phyloP scores from a whole-genome alignment of 495 filamentous ascomycete genomes.

The Lepidopterella palustris region DNA sequence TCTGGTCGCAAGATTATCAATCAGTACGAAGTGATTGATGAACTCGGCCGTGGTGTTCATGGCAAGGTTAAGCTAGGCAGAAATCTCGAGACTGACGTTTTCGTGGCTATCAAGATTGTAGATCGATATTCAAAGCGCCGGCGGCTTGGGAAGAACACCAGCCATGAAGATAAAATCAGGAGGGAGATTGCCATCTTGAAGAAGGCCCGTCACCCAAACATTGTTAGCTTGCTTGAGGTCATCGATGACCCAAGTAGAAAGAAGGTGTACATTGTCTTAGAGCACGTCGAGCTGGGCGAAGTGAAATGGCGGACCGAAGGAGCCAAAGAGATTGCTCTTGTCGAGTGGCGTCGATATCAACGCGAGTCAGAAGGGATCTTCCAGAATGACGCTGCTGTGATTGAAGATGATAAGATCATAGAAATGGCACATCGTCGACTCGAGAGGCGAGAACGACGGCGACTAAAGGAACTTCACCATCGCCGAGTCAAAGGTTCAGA shows the following conservation, averaged over 20 bases:
- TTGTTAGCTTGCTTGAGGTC: slow-evolving; percentile 90
- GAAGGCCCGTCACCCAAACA: slow-evolving; percentile 91
- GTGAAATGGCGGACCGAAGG: slow-evolving; percentile 88
- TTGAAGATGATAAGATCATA: slow-evolving; percentile 55
- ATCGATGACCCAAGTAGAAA: slow-evolving; percentile 93
- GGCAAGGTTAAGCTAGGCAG: slow-evolving; percentile 52
- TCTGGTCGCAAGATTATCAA: slow-evolving; percentile 96
- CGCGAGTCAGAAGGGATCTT: slow-evolving; percentile 55
- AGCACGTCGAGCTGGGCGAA: slow-evolving; percentile 89
- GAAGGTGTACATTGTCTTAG: slow-evolving; percentile 96
- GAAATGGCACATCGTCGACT: slow-evolving; percentile 29
- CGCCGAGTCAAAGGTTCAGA: slow-evolving; percentile 2
- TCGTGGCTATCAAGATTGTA: slow-evolving; percentile 95
- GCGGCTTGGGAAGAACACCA: slow-evolving; percentile 69
- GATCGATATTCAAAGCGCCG: slow-evolving; percentile 89
- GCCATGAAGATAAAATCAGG: slow-evolving; percentile 88
- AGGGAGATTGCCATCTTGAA: slow-evolving; percentile 96
- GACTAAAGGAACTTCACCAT: slow-evolving; percentile 15
- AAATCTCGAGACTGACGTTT: slow-evolving; percentile 46
- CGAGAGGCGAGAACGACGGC: slow-evolving; percentile 25
- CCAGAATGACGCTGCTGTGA: slow-evolving; percentile 28
- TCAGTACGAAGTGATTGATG: slow-evolving; percentile 91
- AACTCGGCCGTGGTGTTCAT: slow-evolving; percentile 90
- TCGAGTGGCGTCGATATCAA: slow-evolving; percentile 74
- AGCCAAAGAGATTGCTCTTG: slow-evolving; percentile 65